phyloP scores from a whole-genome alignment of 495 filamentous ascomycete species.

The Lineolata rhizophorae region DNA sequence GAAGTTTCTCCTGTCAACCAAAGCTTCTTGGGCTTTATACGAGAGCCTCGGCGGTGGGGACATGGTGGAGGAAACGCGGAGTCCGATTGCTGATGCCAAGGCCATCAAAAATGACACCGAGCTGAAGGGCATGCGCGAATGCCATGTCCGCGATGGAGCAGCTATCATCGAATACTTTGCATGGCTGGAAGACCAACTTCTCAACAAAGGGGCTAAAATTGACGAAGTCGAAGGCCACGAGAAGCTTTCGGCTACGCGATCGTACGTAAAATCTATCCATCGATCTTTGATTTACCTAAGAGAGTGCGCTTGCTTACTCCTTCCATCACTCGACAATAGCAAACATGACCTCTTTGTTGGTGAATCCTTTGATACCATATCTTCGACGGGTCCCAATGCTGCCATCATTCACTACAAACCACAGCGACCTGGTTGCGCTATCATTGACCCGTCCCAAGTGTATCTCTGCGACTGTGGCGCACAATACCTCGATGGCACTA shows the following conservation, averaged over 20 bases:
- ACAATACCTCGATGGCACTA: slow-evolving; percentile 90
- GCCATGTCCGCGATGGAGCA: slow-evolving; percentile 86
- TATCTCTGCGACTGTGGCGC: slow-evolving; percentile 96
- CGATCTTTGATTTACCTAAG: no score
- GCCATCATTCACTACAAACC: slow-evolving; percentile 97
- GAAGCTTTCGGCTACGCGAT: slow-evolving; percentile 65
- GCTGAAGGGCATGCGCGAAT: slow-evolving; percentile 77
- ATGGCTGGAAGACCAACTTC: slow-evolving; percentile 80
- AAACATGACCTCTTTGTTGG: slow-evolving; percentile 73
- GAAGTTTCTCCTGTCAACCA: slow-evolving; percentile 77
- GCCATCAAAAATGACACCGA: slow-evolving; percentile 93
- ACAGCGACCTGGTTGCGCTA: slow-evolving; percentile 56
- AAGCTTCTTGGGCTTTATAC: slow-evolving; percentile 83
- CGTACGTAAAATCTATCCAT: no score
- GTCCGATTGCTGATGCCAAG: slow-evolving; percentile 82
- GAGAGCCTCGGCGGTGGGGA: slow-evolving; percentile 73
- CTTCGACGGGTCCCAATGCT: slow-evolving; percentile 83
- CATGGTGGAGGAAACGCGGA: slow-evolving; percentile 66
- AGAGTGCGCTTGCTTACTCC: slow-evolving; percentile 1
- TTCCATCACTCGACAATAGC: not conserved
- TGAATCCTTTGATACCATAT: slow-evolving; percentile 89
- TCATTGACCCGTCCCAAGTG: slow-evolving; percentile 67
- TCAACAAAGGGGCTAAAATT: slow-evolving; percentile 45
- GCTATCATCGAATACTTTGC: slow-evolving; percentile 86
- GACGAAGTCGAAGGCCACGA: slow-evolving; percentile 86